Conservation (phyloP, 2,329 filamentous ascomycete genomes). For the Cryphonectria naterciae region DNA sequence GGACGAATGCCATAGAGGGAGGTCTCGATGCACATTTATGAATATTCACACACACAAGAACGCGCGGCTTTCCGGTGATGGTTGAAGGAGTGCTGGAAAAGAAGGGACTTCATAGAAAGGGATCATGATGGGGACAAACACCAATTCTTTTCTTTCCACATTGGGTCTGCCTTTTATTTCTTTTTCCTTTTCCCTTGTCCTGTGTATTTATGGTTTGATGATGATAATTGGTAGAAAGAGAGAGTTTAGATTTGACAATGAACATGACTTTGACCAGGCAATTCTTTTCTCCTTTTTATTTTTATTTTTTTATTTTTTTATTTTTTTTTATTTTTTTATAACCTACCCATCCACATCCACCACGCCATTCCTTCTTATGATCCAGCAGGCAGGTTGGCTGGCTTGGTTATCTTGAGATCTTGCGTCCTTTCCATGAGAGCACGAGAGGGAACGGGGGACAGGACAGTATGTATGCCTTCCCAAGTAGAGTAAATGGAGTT, state of each 20-base stretch:
- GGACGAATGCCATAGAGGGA: conserved; percentile 4
- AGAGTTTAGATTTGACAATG: background rate
- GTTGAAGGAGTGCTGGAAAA: conserved; percentile 13
- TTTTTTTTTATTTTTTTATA: no score
- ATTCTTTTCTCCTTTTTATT: no score
- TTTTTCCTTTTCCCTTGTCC: background rate
- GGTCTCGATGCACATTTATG: background rate
- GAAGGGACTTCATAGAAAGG: conserved; percentile 17
- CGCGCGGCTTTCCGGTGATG: conserved; percentile 3
- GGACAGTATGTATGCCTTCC: background rate
- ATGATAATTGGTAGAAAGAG: conserved; percentile 23
- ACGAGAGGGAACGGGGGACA: no score
- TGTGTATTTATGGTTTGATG: background rate
- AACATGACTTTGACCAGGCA: background rate
- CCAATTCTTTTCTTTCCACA: background rate
- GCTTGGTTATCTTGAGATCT: no score
- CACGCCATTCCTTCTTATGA: no score
- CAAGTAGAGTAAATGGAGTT: background rate
- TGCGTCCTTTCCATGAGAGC: background rate
- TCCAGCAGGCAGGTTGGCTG: no score
- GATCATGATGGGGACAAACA: conserved; percentile 13
- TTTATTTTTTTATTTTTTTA: no score
- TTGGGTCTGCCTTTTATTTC: background rate
- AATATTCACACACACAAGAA: background rate
- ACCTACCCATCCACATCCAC: no score